A percentile compares a stretch with the other conserved stretches of the same genome.
These are phyloP conservation scores for Boletus fagicola DNA, from an alignment of 768 basidiomycete genomes.

Conservation along the genomic window DNA sequence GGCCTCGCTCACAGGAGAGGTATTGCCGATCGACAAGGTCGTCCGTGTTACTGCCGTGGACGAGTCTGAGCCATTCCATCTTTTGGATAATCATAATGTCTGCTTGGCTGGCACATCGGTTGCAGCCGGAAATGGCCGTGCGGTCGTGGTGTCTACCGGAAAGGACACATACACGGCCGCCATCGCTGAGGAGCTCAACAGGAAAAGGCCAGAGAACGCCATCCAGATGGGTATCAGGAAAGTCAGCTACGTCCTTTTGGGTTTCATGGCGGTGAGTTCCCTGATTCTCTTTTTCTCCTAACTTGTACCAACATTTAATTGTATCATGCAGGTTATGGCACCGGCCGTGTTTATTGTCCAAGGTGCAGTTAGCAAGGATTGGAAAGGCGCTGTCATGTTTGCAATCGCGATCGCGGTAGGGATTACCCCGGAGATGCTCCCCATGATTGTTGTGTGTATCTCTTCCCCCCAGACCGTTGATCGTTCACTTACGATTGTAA, in stretches of 20 bases:
- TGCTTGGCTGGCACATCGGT: slow-evolving; percentile 37
- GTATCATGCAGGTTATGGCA: slow-evolving; percentile 27
- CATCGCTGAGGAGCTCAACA: slow-evolving; percentile 34
- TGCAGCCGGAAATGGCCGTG: slow-evolving; percentile 33
- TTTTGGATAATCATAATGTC: slow-evolving; percentile 34
- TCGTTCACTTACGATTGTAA: slow-evolving; percentile 36
- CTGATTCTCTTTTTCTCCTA: not conserved
- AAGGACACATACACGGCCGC: slow-evolving; percentile 36
- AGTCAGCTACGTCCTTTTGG: slow-evolving; percentile 33
- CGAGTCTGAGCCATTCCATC: slow-evolving; percentile 24
- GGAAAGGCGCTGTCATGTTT: slow-evolving; percentile 33
- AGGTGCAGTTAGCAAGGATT: slow-evolving; percentile 32
- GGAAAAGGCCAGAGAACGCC: slow-evolving; percentile 33
- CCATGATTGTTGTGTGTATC: slow-evolving; percentile 33
- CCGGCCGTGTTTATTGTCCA: slow-evolving; percentile 31
- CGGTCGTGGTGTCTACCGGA: slow-evolving; percentile 32
- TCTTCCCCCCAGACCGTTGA: not conserved
- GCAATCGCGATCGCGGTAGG: slow-evolving; percentile 32
- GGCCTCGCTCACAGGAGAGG: slow-evolving; percentile 38
- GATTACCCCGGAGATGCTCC: slow-evolving; percentile 35
- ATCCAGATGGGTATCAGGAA: slow-evolving; percentile 35
- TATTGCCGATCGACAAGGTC: slow-evolving; percentile 35
- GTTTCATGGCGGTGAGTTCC: slow-evolving; percentile 29
- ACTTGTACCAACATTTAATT: not conserved
- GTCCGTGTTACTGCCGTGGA: slow-evolving; percentile 15